Evolutionary conservation across 2,329 filamentous ascomycete genomes (phyloP), one percentile per base, ranked within the genome.

Genomic region (Escovopsis sp.): DNA sequence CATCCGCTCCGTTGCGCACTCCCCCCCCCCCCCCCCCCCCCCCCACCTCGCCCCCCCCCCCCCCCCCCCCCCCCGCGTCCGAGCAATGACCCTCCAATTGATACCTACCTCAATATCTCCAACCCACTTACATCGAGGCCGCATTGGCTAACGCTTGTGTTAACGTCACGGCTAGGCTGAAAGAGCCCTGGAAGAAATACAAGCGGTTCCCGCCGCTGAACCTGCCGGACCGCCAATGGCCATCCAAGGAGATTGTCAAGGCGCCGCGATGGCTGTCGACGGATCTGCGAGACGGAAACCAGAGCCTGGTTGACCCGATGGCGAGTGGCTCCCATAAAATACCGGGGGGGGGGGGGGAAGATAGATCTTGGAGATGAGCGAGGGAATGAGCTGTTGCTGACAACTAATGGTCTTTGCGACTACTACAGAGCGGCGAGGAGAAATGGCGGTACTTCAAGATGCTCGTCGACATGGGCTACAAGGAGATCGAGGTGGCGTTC

Each of bases 401-500:
- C 32, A 24, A 15, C 35, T 39, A n/a, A 2, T 3, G 27, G 27
- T 3, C 3, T 30, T 30, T 3, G 5, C 27, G 27, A 11, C 7
- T 8, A 30, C 15, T 24, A 34, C 53, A 91, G 85, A 91, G 86
- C 57, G 86, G 86, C 51, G 85, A 94, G 39, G 87, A 95, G 70
- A 96, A 96, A 67, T 91, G 83, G 77, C 71, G 72, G 47, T 96
- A 88, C 71, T 96, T 96, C 71, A 80, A 88, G 64, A 93, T 94
- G 86, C 76, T 96, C 41, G 77, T 81, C 54, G 79, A 89, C 47
- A 72, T 95, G 39, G 89, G 91, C 52, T 96, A 93, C 72, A 96
- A 95, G 66, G 89, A 96, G 65, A 95, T 96, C 50, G 89, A 96
- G 60, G 82, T 95, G 15, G 91, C 88, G 5, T 96, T 94, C 65